Base-by-base conservation (phyloP, 2,329 filamentous ascomycete species). In the Fusarium sp. region DNA sequence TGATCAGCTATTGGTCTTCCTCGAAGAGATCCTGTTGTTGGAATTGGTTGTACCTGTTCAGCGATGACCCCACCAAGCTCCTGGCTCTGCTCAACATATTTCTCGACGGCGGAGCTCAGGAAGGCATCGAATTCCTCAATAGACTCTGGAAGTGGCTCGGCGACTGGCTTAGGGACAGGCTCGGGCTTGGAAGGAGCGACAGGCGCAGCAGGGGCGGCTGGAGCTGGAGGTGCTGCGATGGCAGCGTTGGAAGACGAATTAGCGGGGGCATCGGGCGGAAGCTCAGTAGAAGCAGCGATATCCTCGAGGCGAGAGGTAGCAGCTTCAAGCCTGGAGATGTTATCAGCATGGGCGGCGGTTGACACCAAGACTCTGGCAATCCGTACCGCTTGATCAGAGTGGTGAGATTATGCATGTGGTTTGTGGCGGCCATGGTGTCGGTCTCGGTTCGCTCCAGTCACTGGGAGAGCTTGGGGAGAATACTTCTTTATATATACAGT, bases 261-360 rank as follows among this genome's bases (percentile, higher is more conserved):
- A 83, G 47, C 78, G 71, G 88, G 83, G 45, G 85, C 85, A 72
- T 86, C 86, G 79, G 85, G 88, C 65, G 88, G 88, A 4, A 89
- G 83, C 76, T 93, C 92, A 64, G 89, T 91, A 18, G 94, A 93
- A 75, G 94, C 91, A 54, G 97, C 96, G 80, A 99, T 98, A 83
- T 99, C 97, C 86, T 99, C 97, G 66, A 99, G 91, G 68, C 97
- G 92, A 74, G 95, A 97, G 62, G 97, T 99, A 42, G 97, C 97
- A 82, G 97, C 97, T 89, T 99, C 97, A 78, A 99, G 93, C 86
- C 97, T 99, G 82, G 76, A 74, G 66, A 87, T 81, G 69, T 81
- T 68, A 84, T 91, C 82, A 91, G 89, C 80, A 82, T 76, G 65
- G 63, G 40, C 9, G 14, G 31, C 40, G 38, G 25, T 11, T n/a